These are phyloP conservation scores for Cytospora paraplurivora DNA, from an alignment of 2,329 filamentous ascomycete genomes.

Conservation along the genomic window DNA sequence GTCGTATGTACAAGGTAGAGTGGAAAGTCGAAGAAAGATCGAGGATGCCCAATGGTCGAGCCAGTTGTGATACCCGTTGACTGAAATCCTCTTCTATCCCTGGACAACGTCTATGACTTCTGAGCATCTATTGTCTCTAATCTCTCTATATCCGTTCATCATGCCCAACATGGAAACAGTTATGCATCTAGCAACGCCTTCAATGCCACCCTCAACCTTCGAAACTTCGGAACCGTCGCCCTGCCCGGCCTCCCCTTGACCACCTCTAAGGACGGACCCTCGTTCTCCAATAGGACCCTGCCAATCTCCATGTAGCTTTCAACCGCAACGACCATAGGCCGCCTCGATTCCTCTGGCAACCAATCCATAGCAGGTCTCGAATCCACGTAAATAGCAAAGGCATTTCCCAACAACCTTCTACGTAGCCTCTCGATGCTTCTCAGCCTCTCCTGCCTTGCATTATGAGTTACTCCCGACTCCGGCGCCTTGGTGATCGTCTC, in stretches of 20 bases:
- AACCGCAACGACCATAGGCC: constrained; percentile 36
- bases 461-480: not conserved
- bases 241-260: constrained; percentile 25
- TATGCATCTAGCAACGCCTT: constrained; percentile 27
- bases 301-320: constrained; percentile 34
- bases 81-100: no score
- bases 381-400: constrained; percentile 60
- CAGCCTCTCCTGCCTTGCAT: not conserved
- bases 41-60: no score
- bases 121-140: no score
- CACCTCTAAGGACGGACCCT: constrained; percentile 7
- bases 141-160: not conserved
- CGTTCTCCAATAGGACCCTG: constrained; percentile 28
- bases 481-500: constrained; percentile 45
- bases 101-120: no score
- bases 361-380: constrained; percentile 60
- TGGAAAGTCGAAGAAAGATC: no score
- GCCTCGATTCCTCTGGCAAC: constrained; percentile 61
- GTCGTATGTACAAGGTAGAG: no score
- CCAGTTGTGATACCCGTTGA: no score
- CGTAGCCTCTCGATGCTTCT: constrained; percentile 48
- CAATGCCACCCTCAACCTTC: constrained; percentile 30
- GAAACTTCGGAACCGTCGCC: constrained; percentile 30
- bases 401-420: constrained; percentile 57
- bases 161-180: not conserved